Evolutionary conservation across 495 filamentous ascomycete species (phyloP).

Genomic region (Acidiella bohemica): DNA sequence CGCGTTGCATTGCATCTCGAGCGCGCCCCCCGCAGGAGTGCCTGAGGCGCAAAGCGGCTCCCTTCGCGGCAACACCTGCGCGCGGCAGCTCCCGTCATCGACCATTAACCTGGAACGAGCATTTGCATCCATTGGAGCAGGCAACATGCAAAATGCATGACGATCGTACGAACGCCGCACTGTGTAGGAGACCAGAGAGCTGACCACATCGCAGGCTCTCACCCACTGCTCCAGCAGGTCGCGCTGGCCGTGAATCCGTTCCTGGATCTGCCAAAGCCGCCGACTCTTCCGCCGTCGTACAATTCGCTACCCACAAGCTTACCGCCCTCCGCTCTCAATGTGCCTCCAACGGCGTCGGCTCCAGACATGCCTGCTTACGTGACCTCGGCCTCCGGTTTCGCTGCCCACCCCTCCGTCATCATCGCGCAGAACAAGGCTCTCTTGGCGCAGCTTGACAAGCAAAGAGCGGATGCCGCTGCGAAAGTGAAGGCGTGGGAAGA

Average conservation of each 20-base stretch:
- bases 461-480: slow-evolving; percentile 47
- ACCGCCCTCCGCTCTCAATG: slow-evolving; percentile 57
- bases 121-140: too few relatives aligned
- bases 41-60: background rate
- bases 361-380: slow-evolving; percentile 50
- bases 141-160: slow-evolving; percentile 16
- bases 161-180: slow-evolving; percentile 13
- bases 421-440: slow-evolving; percentile 64
- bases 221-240: slow-evolving; percentile 82
- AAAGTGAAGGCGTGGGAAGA: slow-evolving; percentile 59
- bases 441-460: slow-evolving; percentile 54
- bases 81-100: too few relatives aligned
- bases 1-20: too few relatives aligned
- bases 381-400: slow-evolving; percentile 44
- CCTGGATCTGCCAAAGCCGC: slow-evolving; percentile 75
- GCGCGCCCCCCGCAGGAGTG: too few relatives aligned
- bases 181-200: background rate
- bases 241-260: slow-evolving; percentile 90
- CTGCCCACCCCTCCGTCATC: slow-evolving; percentile 47
- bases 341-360: slow-evolving; percentile 29
- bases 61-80: too few relatives aligned
- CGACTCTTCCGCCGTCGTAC: slow-evolving; percentile 92
- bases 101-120: too few relatives aligned
- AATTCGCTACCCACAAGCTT: slow-evolving; percentile 73
- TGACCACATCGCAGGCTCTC: slow-evolving; percentile 43